Conservation (phyloP, 768 basidiomycete genomes). For the Mycena haematopus region DNA sequence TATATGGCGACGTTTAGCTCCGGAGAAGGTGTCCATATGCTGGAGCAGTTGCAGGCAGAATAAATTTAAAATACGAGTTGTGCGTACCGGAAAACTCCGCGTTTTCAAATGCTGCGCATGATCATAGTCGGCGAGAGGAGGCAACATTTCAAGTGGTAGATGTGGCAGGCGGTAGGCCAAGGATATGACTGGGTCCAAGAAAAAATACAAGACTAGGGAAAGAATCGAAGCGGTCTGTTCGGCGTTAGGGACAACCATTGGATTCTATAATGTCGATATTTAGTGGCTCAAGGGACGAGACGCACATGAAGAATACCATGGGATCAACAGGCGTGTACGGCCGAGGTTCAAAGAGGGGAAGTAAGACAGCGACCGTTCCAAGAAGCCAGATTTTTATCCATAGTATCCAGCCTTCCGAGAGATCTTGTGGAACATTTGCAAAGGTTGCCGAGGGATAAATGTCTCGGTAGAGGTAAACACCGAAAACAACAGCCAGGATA, state of each 20-base stretch:
- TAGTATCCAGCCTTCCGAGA: slow-evolving; percentile 39
- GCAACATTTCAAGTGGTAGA: slow-evolving; percentile 57
- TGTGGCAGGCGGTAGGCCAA: slow-evolving; percentile 50
- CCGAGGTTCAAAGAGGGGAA: slow-evolving; percentile 60
- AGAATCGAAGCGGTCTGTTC: slow-evolving; percentile 59
- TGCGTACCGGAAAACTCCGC: slow-evolving; percentile 38
- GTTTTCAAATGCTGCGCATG: slow-evolving; percentile 31
- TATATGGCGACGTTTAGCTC: slow-evolving; percentile 16
- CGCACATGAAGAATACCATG: slow-evolving; percentile 30
- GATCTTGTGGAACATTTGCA: slow-evolving; percentile 46
- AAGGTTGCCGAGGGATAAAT: slow-evolving; percentile 63
- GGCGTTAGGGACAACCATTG: slow-evolving; percentile 38
- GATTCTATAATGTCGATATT: slow-evolving; percentile 30
- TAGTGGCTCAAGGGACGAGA: too few species aligned
- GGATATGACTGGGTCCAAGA: slow-evolving; percentile 57
- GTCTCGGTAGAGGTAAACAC: slow-evolving; percentile 58
- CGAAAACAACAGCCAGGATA: slow-evolving; percentile 45
- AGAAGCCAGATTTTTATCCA: slow-evolving; percentile 44
- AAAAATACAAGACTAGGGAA: slow-evolving; percentile 53
- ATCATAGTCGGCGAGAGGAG: slow-evolving; percentile 69
- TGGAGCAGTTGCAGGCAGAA: background rate
- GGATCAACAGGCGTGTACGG: slow-evolving; percentile 62
- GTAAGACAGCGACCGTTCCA: slow-evolving; percentile 46
- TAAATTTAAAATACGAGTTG: slow-evolving; percentile 18
- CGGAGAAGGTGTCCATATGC: slow-evolving; percentile 17